Conservation (phyloP, 768 basidiomycete genomes). For the Suillus weaverae region DNA sequence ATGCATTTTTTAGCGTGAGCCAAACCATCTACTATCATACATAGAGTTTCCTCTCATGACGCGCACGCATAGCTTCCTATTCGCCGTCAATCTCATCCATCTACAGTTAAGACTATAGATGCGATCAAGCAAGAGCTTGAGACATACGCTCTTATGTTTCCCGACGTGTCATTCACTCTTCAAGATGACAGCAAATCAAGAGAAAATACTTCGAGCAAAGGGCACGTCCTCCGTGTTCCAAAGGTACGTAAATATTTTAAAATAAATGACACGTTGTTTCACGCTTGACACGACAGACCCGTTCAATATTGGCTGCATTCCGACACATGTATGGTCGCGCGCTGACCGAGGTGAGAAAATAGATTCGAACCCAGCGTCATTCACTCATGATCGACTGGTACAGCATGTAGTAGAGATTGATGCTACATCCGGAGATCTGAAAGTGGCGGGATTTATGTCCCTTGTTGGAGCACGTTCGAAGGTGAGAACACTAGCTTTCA, state of each 20-base stretch:
- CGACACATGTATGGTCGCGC: conserved; percentile 73
- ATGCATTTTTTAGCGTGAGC: conserved; percentile 87
- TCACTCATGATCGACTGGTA: conserved; percentile 4
- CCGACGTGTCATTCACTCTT: conserved; percentile 66
- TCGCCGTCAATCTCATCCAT: conserved; percentile 69
- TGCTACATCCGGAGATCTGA: conserved; percentile 47
- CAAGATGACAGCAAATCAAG: conserved; percentile 49
- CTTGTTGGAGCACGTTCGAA: conserved; percentile 73
- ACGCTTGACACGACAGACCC: conserved; percentile 45
- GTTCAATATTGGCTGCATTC: conserved; percentile 66
- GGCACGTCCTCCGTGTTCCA: conserved; percentile 57
- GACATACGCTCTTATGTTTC: conserved; percentile 70
- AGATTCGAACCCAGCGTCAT: neutral
- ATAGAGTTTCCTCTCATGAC: conserved; percentile 7
- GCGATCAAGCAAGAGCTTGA: conserved; percentile 72
- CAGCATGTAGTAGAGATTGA: conserved; percentile 73
- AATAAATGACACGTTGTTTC: neutral
- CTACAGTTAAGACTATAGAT: conserved; percentile 59
- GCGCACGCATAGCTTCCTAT: conserved; percentile 64
- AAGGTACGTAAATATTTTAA: conserved; percentile 47
- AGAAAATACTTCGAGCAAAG: conserved; percentile 35
- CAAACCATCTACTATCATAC: conserved; percentile 2
- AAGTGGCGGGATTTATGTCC: conserved; percentile 82
- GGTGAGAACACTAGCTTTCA: conserved; percentile 39
- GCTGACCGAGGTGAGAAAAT: conserved; percentile 57